phyloP scores from a whole-genome alignment of 805 yeast species.

The Priceomyces fermenticarens region DNA sequence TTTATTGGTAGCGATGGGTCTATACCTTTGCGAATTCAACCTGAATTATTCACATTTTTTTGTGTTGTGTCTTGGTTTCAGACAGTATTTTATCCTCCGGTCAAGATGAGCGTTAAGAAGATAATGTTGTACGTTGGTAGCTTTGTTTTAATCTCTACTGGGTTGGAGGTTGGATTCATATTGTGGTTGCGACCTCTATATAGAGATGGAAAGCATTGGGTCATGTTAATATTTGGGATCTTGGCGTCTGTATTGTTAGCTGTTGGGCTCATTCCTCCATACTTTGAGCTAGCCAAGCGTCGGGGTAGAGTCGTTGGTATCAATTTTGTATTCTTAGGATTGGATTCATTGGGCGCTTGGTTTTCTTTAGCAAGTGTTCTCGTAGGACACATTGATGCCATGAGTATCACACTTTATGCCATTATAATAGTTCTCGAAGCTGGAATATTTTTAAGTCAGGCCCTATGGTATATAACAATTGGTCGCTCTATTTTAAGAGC shows the following conservation, averaged over 20 bases:
- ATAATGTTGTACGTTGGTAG: constrained; percentile 31
- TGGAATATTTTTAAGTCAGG: constrained; percentile 72
- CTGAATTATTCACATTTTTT: constrained; percentile 74
- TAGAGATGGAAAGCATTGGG: constrained; percentile 61
- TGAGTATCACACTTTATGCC: constrained; percentile 75
- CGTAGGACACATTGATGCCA: constrained; percentile 62
- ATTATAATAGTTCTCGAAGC: constrained; percentile 72
- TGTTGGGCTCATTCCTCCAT: constrained; percentile 83
- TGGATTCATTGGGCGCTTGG: constrained; percentile 80
- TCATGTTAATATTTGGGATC: constrained; percentile 74
- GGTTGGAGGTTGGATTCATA: constrained; percentile 67
- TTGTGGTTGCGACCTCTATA: constrained; percentile 63
- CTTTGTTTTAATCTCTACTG: constrained; percentile 48
- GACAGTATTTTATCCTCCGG: constrained; percentile 68
- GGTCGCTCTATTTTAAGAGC: constrained; percentile 22
- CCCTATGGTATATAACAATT: constrained; percentile 56
- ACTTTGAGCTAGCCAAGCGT: constrained; percentile 76
- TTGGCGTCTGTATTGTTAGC: constrained; percentile 75
- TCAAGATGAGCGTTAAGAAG: constrained; percentile 29
- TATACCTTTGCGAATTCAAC: constrained; percentile 81
- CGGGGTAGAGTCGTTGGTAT: constrained; percentile 86
- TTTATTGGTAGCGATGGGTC: constrained; percentile 69
- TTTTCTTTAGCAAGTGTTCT: constrained; percentile 61
- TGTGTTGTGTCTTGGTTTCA: constrained; percentile 67
- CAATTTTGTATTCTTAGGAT: constrained; percentile 69